Conservation (phyloP, 495 filamentous ascomycete species). For the Annulohypoxylon stygium region DNA sequence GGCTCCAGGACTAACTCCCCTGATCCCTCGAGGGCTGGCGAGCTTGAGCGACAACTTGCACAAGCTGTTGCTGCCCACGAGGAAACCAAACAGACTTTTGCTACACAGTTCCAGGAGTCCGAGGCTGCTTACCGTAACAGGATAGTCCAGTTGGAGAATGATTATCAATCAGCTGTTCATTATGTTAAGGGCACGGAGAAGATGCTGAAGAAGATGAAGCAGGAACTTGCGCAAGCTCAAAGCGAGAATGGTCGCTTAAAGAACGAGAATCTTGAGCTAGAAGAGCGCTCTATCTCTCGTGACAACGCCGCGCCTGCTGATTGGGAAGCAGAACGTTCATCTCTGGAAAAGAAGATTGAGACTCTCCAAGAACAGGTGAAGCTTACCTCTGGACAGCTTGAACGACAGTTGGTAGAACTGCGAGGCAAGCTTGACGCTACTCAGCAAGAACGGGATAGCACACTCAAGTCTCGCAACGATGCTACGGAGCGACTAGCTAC, state of each 20-base stretch:
- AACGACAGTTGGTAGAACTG: constrained; percentile 75
- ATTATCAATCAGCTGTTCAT: constrained; percentile 99
- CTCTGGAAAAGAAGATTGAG: constrained; percentile 74
- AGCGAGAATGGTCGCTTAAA: constrained; percentile 84
- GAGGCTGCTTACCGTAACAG: constrained; percentile 90
- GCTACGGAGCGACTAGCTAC: constrained; percentile 69
- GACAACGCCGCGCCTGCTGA: constrained; percentile 62
- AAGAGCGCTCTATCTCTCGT: constrained; percentile 61
- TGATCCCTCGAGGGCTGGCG: constrained; percentile 82
- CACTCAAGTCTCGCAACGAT: constrained; percentile 67
- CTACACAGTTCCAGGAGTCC: constrained; percentile 83
- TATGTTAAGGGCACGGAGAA: constrained; percentile 99
- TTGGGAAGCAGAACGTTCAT: constrained; percentile 83
- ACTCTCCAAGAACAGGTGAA: constrained; percentile 75
- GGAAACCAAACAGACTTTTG: constrained; percentile 80
- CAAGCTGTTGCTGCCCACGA: constrained; percentile 82
- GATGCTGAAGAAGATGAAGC: constrained; percentile 98
- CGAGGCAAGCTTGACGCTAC: constrained; percentile 74
- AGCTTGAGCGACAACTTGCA: constrained; percentile 91
- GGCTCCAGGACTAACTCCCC: constrained; percentile 79
- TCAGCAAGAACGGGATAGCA: constrained; percentile 75
- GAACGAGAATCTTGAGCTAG: constrained; percentile 76
- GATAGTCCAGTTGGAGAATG: constrained; percentile 90
- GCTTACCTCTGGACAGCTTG: constrained; percentile 73
- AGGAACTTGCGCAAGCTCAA: constrained; percentile 91